Conservation (phyloP, 2,329 filamentous ascomycete species). For the Hypoxylon sp. region DNA sequence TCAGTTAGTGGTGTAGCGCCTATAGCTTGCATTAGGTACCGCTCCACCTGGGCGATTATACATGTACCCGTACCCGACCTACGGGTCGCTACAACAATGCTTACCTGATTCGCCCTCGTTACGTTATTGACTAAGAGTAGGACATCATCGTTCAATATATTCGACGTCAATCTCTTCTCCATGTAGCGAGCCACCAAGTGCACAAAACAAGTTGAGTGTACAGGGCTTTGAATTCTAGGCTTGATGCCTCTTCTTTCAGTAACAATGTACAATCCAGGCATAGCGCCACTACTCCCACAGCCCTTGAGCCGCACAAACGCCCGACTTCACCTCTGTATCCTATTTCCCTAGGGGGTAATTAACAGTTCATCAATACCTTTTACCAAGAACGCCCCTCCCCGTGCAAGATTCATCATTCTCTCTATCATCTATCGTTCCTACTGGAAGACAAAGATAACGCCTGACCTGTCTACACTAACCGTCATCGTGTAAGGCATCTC, state of each 20-base stretch:
- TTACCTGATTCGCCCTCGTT: not conserved
- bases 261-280: not conserved
- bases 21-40: not conserved
- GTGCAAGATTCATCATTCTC: conserved; percentile 7
- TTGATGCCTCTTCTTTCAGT: not conserved
- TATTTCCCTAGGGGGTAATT: conserved; percentile 7
- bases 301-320: conserved; percentile 3
- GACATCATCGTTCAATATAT: conserved; percentile 1
- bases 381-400: conserved; percentile 14
- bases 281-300: not conserved
- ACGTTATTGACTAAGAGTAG: not conserved
- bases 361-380: not conserved
- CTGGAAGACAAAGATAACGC: conserved; percentile 86
- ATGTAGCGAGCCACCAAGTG: not conserved
- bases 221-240: not conserved
- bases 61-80: not conserved
- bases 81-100: not conserved
- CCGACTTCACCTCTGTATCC: conserved; percentile 19
- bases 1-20: conserved; percentile 5
- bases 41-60: conserved; percentile 2
- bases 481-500: conserved; percentile 95
- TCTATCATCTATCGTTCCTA: conserved; percentile 40
- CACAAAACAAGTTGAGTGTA: not conserved
- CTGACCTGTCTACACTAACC: conserved; percentile 88
- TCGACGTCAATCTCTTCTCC: not conserved